Percentiles rank a stretch among this genome's conserved stretches.
These are phyloP conservation scores for Boechera retrofracta DNA, from an alignment of 345 rosid genomes.

Conservation along the genomic window DNA sequence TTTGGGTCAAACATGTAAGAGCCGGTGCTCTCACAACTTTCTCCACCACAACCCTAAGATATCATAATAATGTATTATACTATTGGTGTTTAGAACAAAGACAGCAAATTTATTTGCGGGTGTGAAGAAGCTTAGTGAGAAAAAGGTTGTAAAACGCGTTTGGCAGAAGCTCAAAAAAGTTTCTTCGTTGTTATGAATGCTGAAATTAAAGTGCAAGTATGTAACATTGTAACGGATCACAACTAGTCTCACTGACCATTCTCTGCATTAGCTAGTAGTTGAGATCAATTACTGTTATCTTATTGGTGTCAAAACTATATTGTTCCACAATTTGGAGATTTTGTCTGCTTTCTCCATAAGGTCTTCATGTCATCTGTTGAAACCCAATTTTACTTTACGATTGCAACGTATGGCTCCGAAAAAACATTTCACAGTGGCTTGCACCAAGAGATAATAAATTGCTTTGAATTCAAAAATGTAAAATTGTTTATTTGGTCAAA, in stretches of 20 bases:
- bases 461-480: conserved; percentile 25
- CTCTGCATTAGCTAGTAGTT: neutral
- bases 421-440: neutral
- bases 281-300: neutral
- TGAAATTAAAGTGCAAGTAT: neutral
- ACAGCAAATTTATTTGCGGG: neutral
- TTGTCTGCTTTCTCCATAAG: neutral
- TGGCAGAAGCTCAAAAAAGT: neutral
- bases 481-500: conserved; percentile 39
- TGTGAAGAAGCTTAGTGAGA: neutral
- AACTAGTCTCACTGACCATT: neutral
- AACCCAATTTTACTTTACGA: neutral
- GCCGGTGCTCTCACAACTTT: conserved; percentile 71
- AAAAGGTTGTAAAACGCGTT: conserved; percentile 23
- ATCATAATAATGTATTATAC: neutral
- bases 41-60: conserved; percentile 50
- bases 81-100: too few species aligned
- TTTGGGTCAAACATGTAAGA: conserved; percentile 63
- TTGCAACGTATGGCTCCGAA: neutral
- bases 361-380: neutral
- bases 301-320: neutral
- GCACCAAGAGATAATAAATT: neutral
- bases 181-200: neutral
- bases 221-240: conserved; percentile 11
- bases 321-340: neutral